Conservation (phyloP, 257 asterid genomes). For the Solanum chmielewskii region DNA sequence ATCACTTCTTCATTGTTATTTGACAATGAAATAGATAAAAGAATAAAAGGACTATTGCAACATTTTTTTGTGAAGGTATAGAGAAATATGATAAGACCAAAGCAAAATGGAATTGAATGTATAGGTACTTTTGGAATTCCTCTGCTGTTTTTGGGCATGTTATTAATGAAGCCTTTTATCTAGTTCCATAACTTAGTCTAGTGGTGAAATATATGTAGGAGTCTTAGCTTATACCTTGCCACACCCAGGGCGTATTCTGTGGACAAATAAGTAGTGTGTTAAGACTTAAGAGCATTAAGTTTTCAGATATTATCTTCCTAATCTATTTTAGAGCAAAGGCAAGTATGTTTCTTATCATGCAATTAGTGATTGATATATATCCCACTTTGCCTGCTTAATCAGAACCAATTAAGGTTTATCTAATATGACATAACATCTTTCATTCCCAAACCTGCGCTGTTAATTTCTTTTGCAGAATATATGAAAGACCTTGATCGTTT, state of each 20-base stretch:
- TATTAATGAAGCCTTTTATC: neutral
- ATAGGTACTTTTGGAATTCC: neutral
- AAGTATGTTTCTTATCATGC: neutral
- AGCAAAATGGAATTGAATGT: neutral
- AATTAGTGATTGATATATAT: neutral
- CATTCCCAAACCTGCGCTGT: neutral
- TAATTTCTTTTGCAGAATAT: conserved; percentile 32
- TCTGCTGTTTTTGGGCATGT: neutral
- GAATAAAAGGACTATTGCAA: neutral
- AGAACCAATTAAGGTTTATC: neutral
- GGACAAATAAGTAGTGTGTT: neutral
- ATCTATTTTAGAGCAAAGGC: neutral
- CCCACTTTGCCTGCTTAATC: neutral
- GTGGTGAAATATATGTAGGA: neutral
- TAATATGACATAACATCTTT: neutral
- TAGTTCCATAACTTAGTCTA: neutral
- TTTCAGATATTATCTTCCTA: neutral
- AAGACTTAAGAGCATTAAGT: neutral
- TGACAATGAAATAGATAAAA: neutral
- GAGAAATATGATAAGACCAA: neutral
- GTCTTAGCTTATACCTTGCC: neutral
- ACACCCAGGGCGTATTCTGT: neutral
- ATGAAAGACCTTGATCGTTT: conserved; percentile 54
- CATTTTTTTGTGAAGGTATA: neutral
- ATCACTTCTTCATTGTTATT: neutral